Evolutionary conservation across 2,329 filamentous ascomycete species (phyloP), one percentile per base, ranked within the genome.

Genomic region (Penicillium aurantiogriseum): DNA sequence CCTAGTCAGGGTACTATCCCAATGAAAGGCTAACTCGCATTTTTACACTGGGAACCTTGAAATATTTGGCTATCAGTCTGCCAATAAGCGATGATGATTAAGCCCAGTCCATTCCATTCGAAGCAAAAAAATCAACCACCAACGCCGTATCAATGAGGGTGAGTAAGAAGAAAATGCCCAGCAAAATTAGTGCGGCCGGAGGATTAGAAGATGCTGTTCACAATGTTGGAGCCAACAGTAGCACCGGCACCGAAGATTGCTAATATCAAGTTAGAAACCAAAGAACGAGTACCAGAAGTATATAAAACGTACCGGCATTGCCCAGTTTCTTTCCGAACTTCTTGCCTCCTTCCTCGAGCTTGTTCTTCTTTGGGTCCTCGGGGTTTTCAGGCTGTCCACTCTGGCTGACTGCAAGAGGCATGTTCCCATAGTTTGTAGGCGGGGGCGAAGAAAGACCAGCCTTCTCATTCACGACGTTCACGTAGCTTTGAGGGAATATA

Each of bases 301-400:
- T 11, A 25, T 25, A 25, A 27, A 40, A 74, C 75, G 55, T 76
- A 76, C 78, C 77, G 54, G 85, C 85, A 73, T 88, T 88, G 35
- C 93, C 93, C 70, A 93, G 75, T 82, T 97, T 97, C 85, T 95
- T 96, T 65, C 93, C 92, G 76, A 97, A 90, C 79, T 97, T 97
- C 86, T 96, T 96, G 55, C 91, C 92, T 55, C 87, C 84, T 75
- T 91, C 83, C 62, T 86, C 83, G 17, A 87, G 79, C 79, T 94
- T 94, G 71, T 80, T 81, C 9, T 76, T 77, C 66, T 73, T 77
- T 65, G 77, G 79, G 58, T 73, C 78, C 62, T 73, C 72, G 52
- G 66, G 65, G 31, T 67, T 72, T 59, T 73, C 73, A 73, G 53
- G 80, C 81, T 51, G 58, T 51, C 79, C 79, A 42, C 69, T 67